These are phyloP conservation scores for Linaria vulgaris DNA, from an alignment of 257 asterid species.

Conservation along the genomic window DNA sequence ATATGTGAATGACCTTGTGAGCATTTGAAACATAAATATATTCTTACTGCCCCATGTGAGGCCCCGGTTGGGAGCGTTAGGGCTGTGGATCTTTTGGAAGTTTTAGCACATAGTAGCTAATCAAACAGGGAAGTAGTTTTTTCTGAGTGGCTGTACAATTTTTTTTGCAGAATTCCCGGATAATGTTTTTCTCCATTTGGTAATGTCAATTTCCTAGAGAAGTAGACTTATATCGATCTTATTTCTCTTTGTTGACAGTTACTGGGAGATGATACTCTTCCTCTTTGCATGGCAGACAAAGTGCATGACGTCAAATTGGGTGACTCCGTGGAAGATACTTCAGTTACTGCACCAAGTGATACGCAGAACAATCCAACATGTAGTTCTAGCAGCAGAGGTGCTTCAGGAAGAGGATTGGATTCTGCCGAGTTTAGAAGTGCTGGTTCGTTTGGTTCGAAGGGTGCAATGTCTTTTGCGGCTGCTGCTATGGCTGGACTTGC, in stretches of 20 bases:
- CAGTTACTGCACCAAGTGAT: constrained; percentile 48
- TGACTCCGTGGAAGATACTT: constrained; percentile 62
- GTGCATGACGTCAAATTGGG: constrained; percentile 91
- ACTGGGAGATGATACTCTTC: constrained; percentile 67
- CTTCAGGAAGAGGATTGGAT: neutral
- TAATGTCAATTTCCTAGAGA: neutral
- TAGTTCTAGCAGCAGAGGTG: constrained; percentile 79
- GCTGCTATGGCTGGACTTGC: constrained; percentile 98
- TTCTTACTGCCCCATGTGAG: too few relatives aligned
- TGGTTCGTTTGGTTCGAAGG: constrained; percentile 76
- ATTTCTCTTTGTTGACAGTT: constrained; percentile 49
- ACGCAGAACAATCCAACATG: constrained; percentile 56
- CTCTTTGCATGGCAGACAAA: constrained; percentile 70
- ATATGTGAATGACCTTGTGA: too few relatives aligned
- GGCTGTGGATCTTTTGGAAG: too few relatives aligned
- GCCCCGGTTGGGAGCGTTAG: too few relatives aligned
- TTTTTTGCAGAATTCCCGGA: constrained; percentile 1
- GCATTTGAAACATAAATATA: too few relatives aligned
- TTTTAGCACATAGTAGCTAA: constrained; percentile 4
- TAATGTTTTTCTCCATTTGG: neutral
- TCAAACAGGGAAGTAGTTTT: neutral
- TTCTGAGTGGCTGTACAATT: neutral
- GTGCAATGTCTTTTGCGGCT: constrained; percentile 96
- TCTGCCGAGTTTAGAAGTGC: constrained; percentile 78
- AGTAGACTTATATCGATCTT: neutral